A percentile compares a stretch with the other conserved stretches of the same genome.
These are phyloP conservation scores for Aspergillus sp. DNA, from an alignment of 2,329 filamentous ascomycete genomes.

Conservation along the genomic window DNA sequence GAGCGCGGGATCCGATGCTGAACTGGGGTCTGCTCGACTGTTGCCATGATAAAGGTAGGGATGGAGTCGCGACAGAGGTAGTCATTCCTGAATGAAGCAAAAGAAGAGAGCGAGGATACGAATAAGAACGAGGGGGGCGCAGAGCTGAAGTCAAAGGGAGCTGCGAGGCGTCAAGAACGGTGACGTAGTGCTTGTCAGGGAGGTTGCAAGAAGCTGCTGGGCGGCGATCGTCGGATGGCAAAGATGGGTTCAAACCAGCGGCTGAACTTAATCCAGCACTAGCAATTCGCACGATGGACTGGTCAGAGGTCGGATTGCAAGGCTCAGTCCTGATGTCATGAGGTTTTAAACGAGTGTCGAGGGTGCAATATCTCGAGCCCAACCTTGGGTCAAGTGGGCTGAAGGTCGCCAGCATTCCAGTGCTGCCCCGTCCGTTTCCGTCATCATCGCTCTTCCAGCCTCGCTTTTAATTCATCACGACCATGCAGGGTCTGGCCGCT, in stretches of 20 bases:
- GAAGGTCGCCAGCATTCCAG: conserved; percentile 1
- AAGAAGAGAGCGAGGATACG: conserved; percentile 5
- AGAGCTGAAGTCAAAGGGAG: conserved; percentile 23
- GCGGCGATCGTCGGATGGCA: not conserved
- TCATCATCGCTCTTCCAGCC: not conserved
- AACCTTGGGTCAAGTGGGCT: conserved; percentile 3
- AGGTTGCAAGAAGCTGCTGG: conserved; percentile 19
- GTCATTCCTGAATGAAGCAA: conserved; percentile 21
- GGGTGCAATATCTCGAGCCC: conserved; percentile 5
- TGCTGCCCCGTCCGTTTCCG: not conserved
- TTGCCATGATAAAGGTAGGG: conserved; percentile 29
- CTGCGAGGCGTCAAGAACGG: conserved; percentile 13
- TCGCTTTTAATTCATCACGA: not conserved
- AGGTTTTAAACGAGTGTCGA: conserved; percentile 4
- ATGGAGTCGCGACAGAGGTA: conserved; percentile 10
- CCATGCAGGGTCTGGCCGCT: not conserved
- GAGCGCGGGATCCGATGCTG: conserved; percentile 18
- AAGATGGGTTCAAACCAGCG: not conserved
- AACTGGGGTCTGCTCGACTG: conserved; percentile 28
- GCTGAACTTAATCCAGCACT: conserved; percentile 5
- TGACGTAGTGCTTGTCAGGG: conserved; percentile 29
- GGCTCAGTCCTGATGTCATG: conserved; percentile 19
- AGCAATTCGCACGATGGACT: not conserved
- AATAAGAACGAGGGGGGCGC: conserved; percentile 7
- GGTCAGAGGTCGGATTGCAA: conserved; percentile 3